Conservation (phyloP, 805 yeast genomes). For the Candida berthetii region DNA sequence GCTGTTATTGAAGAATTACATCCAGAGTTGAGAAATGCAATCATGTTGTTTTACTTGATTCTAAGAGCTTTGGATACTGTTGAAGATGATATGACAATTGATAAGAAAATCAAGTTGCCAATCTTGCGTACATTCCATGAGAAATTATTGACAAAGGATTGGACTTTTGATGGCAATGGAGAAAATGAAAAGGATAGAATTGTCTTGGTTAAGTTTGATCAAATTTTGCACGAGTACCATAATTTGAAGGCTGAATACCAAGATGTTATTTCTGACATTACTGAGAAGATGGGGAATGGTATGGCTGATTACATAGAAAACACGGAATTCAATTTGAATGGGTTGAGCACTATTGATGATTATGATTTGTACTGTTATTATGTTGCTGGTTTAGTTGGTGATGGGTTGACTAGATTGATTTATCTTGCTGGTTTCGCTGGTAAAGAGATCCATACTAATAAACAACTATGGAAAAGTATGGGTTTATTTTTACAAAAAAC, state of each 20-base stretch:
- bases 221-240: constrained; percentile 65
- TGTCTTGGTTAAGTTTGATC: constrained; percentile 76
- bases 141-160: constrained; percentile 57
- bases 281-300: constrained; percentile 89
- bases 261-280: constrained; percentile 70
- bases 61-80: constrained; percentile 91
- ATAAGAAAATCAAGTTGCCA: constrained; percentile 65
- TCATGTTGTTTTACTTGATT: constrained; percentile 79
- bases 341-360: constrained; percentile 72
- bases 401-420: constrained; percentile 82
- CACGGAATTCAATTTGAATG: constrained; percentile 72
- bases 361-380: constrained; percentile 92
- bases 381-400: constrained; percentile 98
- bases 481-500: constrained; percentile 94
- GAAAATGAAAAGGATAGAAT: constrained; percentile 76
- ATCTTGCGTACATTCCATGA: constrained; percentile 62
- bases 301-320: constrained; percentile 90
- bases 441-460: constrained; percentile 42
- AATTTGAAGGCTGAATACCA: constrained; percentile 69
- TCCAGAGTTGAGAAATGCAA: constrained; percentile 79
- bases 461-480: constrained; percentile 72
- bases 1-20: constrained; percentile 88
- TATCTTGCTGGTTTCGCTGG: constrained; percentile 71
- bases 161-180: constrained; percentile 76
- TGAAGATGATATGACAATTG: constrained; percentile 92